Conservation (phyloP, 2,329 filamentous ascomycete genomes). For the Exophiala dermatitidis region DNA sequence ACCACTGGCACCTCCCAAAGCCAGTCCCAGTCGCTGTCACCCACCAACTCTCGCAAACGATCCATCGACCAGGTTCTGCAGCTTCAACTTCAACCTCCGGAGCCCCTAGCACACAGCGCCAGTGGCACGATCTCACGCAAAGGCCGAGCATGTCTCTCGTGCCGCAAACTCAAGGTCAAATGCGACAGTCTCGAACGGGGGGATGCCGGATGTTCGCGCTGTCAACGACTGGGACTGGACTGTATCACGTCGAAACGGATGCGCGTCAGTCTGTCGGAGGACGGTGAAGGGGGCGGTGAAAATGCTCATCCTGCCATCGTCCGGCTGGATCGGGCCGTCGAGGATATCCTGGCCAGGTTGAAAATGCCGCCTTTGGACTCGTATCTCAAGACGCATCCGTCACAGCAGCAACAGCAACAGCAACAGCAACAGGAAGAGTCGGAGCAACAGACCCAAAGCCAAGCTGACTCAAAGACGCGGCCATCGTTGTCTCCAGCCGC, state of each 20-base stretch:
- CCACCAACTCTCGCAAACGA: constrained; percentile 10
- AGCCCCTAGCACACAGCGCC: constrained; percentile 10
- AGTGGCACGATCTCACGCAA: constrained; percentile 16
- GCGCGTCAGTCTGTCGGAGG: constrained; percentile 23
- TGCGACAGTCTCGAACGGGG: constrained; percentile 26
- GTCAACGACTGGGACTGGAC: constrained; percentile 25
- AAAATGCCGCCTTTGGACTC: constrained; percentile 24
- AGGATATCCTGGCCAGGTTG: constrained; percentile 24
- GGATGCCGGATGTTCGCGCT: constrained; percentile 25
- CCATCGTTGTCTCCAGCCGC: neutral
- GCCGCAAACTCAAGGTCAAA: constrained; percentile 27
- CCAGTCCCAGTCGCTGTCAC: too few relatives aligned
- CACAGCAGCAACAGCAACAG: constrained; percentile 3
- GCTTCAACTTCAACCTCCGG: neutral
- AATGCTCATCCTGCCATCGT: constrained; percentile 23
- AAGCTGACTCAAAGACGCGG: neutral
- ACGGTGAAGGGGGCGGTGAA: constrained; percentile 23
- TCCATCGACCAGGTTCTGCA: constrained; percentile 18
- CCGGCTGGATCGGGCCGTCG: constrained; percentile 24
- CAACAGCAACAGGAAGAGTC: constrained; percentile 4
- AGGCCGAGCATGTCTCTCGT: constrained; percentile 26
- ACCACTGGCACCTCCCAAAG: too few relatives aligned
- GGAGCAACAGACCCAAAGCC: neutral
- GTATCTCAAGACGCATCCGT: constrained; percentile 5
- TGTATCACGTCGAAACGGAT: constrained; percentile 26